Percentiles rank a stretch among this genome's conserved stretches.
These are phyloP conservation scores for Hippophae gyantsensis DNA, from an alignment of 306 rosid genomes.

Conservation along the genomic window DNA sequence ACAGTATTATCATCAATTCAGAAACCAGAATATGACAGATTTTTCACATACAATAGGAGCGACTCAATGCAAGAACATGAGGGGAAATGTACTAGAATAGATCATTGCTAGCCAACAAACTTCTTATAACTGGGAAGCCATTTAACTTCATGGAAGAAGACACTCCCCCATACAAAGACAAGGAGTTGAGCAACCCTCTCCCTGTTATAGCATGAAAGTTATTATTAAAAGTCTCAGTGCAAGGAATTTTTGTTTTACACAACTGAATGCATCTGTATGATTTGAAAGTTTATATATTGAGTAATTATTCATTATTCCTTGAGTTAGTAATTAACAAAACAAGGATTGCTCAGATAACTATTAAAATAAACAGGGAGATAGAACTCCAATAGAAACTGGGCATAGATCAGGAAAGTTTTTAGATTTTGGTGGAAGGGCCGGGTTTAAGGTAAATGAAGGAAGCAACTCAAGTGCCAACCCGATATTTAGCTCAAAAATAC, in stretches of 20 bases:
- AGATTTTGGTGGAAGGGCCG: no score
- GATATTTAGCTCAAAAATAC: no score
- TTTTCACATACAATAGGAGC: constrained; percentile 1
- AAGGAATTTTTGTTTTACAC: neutral
- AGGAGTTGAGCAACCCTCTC: neutral
- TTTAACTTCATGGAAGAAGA: neutral
- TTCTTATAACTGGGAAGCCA: neutral
- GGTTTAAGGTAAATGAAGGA: no score
- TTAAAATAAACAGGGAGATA: no score
- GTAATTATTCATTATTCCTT: no score
- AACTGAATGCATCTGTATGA: no score
- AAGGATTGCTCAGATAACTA: no score
- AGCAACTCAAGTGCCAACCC: no score
- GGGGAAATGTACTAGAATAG: neutral
- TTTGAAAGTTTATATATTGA: no score
- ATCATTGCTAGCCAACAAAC: neutral
- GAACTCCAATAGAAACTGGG: no score
- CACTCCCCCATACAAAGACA: neutral
- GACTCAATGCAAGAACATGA: neutral
- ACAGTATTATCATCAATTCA: neutral
- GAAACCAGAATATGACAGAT: constrained; percentile 3
- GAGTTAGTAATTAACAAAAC: no score
- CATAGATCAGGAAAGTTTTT: no score
- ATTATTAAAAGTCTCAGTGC: neutral
- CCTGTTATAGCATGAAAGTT: neutral